Conservation (phyloP, 78 protist species). For the Dictyostelium citrinum region DNA sequence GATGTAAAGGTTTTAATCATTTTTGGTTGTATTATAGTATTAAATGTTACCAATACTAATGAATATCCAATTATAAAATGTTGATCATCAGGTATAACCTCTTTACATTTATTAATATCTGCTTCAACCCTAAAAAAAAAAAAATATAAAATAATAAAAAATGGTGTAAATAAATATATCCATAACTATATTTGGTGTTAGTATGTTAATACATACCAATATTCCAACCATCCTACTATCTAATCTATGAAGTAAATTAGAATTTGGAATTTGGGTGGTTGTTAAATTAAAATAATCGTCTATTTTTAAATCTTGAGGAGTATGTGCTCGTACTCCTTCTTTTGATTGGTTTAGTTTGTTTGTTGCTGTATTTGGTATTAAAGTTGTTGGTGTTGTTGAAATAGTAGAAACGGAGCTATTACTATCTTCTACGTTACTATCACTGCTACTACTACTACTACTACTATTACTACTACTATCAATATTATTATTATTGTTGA, state of each 20-base stretch:
- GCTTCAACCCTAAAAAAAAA: not conserved
- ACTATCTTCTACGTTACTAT: not conserved
- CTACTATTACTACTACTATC: not conserved
- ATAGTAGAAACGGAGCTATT: not conserved
- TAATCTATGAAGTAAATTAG: conserved; percentile 38
- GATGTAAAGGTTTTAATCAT: conserved; percentile 48
- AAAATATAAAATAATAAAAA: not conserved
- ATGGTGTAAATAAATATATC: not conserved
- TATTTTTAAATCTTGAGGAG: conserved; percentile 51
- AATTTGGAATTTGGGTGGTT: conserved; percentile 64
- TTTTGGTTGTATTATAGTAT: conserved; percentile 5
- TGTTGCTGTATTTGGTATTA: not conserved
- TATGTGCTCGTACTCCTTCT: not conserved
- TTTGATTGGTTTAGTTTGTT: not conserved
- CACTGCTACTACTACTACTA: not conserved
- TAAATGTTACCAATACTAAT: conserved; percentile 22
- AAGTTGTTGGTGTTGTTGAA: not conserved
- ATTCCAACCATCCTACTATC: conserved; percentile 77
- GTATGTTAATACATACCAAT: conserved; percentile 54
- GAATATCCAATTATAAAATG: conserved; percentile 45
- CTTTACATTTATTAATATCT: conserved; percentile 54
- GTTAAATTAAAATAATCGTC: conserved; percentile 73
- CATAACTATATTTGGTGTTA: not conserved
- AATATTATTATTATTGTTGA: not conserved
- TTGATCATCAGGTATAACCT: conserved; percentile 51